Conservation (phyloP, 768 basidiomycete species). For the Mycena filopes region DNA sequence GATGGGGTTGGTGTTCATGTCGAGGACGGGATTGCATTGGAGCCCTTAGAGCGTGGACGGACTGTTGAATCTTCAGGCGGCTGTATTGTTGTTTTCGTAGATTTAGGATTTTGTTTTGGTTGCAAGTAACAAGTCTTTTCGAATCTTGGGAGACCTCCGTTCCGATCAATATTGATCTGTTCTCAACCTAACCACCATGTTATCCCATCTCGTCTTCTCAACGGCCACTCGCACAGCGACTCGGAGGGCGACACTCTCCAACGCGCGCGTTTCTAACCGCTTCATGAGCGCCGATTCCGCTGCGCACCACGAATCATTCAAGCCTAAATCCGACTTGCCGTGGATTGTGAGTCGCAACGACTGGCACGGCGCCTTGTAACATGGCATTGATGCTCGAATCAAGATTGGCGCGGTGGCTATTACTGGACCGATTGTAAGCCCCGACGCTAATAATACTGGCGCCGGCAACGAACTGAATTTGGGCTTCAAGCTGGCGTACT, state of each 20-base stretch:
- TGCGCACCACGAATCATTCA: conserved; percentile 44
- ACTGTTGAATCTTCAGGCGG: no score
- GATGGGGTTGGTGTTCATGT: conserved; percentile 58
- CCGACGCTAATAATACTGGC: not conserved
- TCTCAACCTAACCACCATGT: conserved; percentile 41
- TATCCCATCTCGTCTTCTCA: conserved; percentile 49
- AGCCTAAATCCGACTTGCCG: conserved; percentile 51
- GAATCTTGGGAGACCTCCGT: no score
- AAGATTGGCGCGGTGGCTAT: conserved; percentile 52
- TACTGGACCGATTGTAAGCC: conserved; percentile 56
- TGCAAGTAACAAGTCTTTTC: no score
- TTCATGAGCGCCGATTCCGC: conserved; percentile 49
- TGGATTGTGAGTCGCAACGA: conserved; percentile 53
- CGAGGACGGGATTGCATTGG: conserved; percentile 51
- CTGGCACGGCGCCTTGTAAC: conserved; percentile 2
- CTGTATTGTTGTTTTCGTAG: not conserved
- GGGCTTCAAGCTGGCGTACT: conserved; percentile 36
- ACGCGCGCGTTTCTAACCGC: conserved; percentile 38
- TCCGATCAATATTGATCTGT: no score
- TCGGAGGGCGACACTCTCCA: conserved; percentile 29
- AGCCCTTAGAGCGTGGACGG: conserved; percentile 30
- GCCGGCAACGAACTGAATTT: conserved; percentile 5
- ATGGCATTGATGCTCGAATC: conserved; percentile 7
- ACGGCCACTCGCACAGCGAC: conserved; percentile 44
- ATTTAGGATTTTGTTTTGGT: no score